A percentile compares a stretch with the other conserved stretches of the same genome.
Conservation (phyloP, 2,329 filamentous ascomycete species). For the Geosmithia putterillii region DNA sequence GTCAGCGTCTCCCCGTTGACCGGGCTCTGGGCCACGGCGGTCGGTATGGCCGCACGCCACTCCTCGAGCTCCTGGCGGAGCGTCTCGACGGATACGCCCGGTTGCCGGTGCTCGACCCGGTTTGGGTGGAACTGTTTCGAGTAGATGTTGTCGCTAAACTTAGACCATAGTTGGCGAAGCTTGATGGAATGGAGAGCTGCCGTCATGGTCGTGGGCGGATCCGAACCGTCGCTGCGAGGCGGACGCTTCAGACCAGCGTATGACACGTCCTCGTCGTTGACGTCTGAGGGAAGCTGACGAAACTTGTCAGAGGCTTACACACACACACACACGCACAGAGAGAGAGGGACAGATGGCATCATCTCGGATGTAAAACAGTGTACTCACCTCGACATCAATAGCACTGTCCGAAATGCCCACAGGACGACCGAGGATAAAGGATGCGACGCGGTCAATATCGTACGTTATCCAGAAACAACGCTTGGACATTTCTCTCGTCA, state of each 20-base stretch:
- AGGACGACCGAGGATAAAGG: conserved; percentile 14
- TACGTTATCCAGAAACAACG: conserved; percentile 19
- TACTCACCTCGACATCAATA: conserved; percentile 4
- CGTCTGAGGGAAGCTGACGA: conserved; percentile 2
- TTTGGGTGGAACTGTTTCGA: conserved; percentile 1
- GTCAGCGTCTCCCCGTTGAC: conserved; percentile 7
- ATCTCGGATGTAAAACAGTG: neutral
- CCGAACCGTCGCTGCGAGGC: neutral
- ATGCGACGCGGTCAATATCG: conserved; percentile 16
- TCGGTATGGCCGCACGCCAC: conserved; percentile 11
- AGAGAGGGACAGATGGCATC: neutral
- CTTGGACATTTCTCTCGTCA: conserved; percentile 15
- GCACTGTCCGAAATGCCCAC: conserved; percentile 1
- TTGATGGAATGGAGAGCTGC: conserved; percentile 13
- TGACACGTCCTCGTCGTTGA: conserved; percentile 2
- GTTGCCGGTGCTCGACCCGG: conserved; percentile 1
- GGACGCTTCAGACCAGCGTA: neutral
- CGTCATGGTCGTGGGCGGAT: conserved; percentile 14
- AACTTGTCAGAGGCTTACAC: neutral
- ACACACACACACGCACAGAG: too few species aligned
- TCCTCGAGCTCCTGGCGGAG: conserved; percentile 13
- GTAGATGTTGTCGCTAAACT: conserved; percentile 13
- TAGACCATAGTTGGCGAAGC: conserved; percentile 15
- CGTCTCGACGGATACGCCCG: conserved; percentile 6
- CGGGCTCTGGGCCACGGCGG: conserved; percentile 1